Percentiles rank a stretch among this genome's conserved stretches.
These are phyloP conservation scores for Drechslerella dactyloides DNA, from an alignment of 2,329 filamentous ascomycete genomes.

Conservation along the genomic window DNA sequence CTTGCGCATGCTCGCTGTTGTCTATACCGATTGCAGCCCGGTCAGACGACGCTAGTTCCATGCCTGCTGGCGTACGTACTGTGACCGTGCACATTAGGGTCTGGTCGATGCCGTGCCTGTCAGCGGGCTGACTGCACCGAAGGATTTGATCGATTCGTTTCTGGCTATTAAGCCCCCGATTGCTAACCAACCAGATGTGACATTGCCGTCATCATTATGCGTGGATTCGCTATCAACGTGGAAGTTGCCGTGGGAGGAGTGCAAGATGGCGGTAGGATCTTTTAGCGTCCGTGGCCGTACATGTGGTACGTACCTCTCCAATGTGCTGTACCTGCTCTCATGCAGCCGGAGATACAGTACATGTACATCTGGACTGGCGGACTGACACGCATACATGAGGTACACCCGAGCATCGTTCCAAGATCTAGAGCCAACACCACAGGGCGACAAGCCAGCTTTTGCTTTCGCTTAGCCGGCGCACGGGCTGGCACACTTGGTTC, in stretches of 20 bases:
- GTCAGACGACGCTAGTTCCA: conserved; percentile 13
- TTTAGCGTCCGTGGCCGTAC: neutral
- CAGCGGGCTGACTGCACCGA: conserved; percentile 28
- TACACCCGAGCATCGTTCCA: conserved; percentile 15
- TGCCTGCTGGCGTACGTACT: neutral
- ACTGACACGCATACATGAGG: neutral
- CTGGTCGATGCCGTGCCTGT: neutral
- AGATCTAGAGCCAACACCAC: conserved; percentile 17
- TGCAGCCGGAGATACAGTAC: neutral
- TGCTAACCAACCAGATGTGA: neutral
- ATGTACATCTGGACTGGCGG: neutral
- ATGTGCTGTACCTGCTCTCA: neutral
- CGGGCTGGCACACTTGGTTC: conserved; percentile 39
- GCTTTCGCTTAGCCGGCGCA: conserved; percentile 37
- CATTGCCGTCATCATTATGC: conserved; percentile 2
- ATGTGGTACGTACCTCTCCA: neutral
- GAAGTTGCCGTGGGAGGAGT: neutral
- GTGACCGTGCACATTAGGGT: neutral
- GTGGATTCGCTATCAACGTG: neutral
- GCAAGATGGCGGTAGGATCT: neutral
- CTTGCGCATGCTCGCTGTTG: too few species aligned
- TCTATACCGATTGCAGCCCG: conserved; percentile 10
- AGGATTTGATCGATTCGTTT: conserved; percentile 13
- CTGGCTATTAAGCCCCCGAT: conserved; percentile 27
- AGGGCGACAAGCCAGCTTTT: conserved; percentile 13